A percentile compares a stretch with the other conserved stretches of the same genome.
These are phyloP conservation scores for Cardamine resedifolia DNA, from an alignment of 345 rosid species.

Conservation along the genomic window DNA sequence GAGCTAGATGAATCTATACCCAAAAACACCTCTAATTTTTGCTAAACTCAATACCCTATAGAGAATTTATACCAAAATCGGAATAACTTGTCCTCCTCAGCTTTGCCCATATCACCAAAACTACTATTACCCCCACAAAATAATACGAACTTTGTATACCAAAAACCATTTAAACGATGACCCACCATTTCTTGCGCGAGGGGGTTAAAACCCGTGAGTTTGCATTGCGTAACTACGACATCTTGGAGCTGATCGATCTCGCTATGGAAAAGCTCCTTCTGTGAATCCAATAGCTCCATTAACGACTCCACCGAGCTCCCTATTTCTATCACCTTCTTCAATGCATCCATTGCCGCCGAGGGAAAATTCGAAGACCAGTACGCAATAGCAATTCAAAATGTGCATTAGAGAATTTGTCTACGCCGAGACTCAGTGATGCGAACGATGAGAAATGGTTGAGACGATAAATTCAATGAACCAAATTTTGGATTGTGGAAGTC, in stretches of 20 bases:
- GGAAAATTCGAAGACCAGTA: slow-evolving; percentile 35
- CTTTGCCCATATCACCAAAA: not conserved
- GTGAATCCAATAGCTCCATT: slow-evolving; percentile 57
- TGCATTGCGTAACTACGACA: slow-evolving; percentile 84
- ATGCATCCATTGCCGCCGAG: slow-evolving; percentile 50
- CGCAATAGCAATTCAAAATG: slow-evolving; percentile 33
- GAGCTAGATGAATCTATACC: not conserved
- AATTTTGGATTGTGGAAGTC: slow-evolving; percentile 4
- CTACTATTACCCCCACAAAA: not conserved
- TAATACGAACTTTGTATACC: not conserved
- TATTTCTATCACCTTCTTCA: slow-evolving; percentile 54
- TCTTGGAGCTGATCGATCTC: slow-evolving; percentile 84
- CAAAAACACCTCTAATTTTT: not conserved
- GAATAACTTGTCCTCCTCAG: not conserved
- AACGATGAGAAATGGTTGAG: not conserved
- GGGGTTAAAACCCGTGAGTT: slow-evolving; percentile 95
- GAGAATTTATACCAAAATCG: not conserved
- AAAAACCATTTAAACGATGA: not conserved
- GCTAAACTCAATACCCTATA: not conserved
- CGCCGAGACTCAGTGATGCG: slow-evolving; percentile 26
- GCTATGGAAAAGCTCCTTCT: slow-evolving; percentile 70
- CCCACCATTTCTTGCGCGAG: slow-evolving; percentile 97
- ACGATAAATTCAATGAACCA: slow-evolving; percentile 17
- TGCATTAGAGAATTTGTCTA: slow-evolving; percentile 33
- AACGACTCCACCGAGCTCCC: slow-evolving; percentile 71